Evolutionary conservation across 73 alveolate species (phyloP).

Genomic region (Paramecium primaurelia): DNA sequence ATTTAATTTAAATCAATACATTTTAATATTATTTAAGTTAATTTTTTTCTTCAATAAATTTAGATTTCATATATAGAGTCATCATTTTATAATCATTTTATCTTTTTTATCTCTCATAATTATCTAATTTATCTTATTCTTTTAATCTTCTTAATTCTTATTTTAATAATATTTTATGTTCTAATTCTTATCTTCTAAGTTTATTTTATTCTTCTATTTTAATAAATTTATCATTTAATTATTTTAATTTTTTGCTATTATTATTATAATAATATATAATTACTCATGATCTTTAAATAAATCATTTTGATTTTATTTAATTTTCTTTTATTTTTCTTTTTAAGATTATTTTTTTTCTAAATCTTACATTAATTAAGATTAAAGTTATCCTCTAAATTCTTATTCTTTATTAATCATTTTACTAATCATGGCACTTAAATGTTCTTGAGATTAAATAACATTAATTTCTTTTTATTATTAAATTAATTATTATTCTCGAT

Average conservation of each 20-base stretch:
- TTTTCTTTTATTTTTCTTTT: neutral
- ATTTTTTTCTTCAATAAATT: constrained; percentile 32
- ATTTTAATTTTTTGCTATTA: neutral
- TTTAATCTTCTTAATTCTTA: constrained; percentile 30
- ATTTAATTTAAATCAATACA: neutral
- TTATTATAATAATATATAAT: neutral
- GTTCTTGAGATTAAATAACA: neutral
- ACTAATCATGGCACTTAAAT: neutral
- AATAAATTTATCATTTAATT: constrained; percentile 24
- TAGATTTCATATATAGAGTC: neutral
- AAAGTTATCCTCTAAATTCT: neutral
- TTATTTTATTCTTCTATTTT: constrained; percentile 10
- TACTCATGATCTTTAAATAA: constrained; percentile 12
- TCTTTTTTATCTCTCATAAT: constrained; percentile 37
- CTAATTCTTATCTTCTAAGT: neutral
- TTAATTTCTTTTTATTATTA: neutral
- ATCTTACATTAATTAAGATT: neutral
- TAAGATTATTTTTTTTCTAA: neutral
- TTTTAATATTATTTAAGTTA: neutral
- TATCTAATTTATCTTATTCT: constrained; percentile 39
- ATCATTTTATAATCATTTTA: constrained; percentile 32
- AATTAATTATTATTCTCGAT: neutral
- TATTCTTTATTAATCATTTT: constrained; percentile 35
- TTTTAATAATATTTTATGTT: constrained; percentile 14
- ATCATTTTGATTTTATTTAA: neutral